These are phyloP conservation scores for Exobasidium rhododendri DNA, from an alignment of 1,284 basidiomycete species.

Conservation along the genomic window DNA sequence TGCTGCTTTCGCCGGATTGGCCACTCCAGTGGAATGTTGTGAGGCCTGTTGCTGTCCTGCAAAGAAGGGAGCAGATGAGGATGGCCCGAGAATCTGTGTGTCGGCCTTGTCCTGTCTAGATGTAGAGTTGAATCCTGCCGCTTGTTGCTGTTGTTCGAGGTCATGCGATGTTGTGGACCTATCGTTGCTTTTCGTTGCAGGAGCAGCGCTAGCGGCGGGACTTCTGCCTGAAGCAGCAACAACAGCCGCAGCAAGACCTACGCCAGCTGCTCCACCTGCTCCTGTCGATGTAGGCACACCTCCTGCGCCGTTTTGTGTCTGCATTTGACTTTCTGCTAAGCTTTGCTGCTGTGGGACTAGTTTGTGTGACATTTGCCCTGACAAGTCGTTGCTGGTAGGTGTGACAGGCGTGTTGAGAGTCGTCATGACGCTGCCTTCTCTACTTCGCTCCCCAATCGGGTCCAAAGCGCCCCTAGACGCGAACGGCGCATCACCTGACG, in stretches of 20 bases:
- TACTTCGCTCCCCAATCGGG: slow-evolving; percentile 18
- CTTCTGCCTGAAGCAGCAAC: slow-evolving; percentile 1
- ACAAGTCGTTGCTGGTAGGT: neutral
- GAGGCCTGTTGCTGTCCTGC: too few species aligned
- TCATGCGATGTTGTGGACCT: neutral
- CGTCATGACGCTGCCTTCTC: slow-evolving; percentile 20
- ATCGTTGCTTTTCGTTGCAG: neutral
- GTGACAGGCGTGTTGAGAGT: neutral
- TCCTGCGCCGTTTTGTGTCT: neutral
- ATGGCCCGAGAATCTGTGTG: neutral
- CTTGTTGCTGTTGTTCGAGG: neutral
- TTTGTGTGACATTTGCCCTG: neutral
- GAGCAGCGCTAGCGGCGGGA: slow-evolving; percentile 8
- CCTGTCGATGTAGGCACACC: neutral
- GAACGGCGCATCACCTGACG: neutral
- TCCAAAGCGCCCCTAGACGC: slow-evolving; percentile 7
- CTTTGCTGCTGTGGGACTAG: neutral
- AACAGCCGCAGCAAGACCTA: slow-evolving; percentile 9
- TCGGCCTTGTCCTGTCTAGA: neutral
- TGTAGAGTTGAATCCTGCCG: neutral
- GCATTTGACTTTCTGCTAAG: neutral
- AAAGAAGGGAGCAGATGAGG: neutral
- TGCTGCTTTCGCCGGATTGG: neutral
- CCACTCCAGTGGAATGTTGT: neutral
- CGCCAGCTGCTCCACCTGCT: neutral